Percentiles rank a stretch among this genome's conserved stretches.
phyloP scores from a whole-genome alignment of 2,329 filamentous ascomycete species.

The Neopestalotiopsis clavispora region DNA sequence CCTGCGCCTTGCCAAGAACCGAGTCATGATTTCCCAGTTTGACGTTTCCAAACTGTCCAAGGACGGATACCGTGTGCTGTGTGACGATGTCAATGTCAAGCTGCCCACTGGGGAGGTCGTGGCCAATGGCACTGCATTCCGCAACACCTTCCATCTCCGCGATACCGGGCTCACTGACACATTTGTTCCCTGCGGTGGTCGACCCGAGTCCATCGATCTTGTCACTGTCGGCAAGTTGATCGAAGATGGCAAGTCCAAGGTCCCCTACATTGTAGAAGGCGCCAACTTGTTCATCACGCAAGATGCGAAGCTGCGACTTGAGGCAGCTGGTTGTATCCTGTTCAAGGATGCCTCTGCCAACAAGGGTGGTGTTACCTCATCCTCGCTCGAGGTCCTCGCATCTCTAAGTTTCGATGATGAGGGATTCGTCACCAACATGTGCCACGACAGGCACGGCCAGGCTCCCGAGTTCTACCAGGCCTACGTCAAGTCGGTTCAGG shows the following conservation, averaged over 20 bases:
- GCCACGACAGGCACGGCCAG: constrained; percentile 72
- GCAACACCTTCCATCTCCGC: constrained; percentile 95
- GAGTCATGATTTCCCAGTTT: constrained; percentile 89
- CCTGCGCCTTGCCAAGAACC: constrained; percentile 79
- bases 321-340: constrained; percentile 91
- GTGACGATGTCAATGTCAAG: constrained; percentile 88
- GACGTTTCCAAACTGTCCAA: constrained; percentile 84
- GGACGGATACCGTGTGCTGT: constrained; percentile 87
- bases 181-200: constrained; percentile 95
- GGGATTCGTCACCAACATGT: constrained; percentile 93
- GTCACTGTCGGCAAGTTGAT: constrained; percentile 84
- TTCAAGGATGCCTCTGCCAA: constrained; percentile 99
- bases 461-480: constrained; percentile 89
- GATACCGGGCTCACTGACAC: constrained; percentile 77
- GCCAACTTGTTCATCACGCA: constrained; percentile 99
- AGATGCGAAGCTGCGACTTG: constrained; percentile 92
- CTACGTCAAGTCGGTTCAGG: constrained; percentile 92
- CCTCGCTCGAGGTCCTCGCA: constrained; percentile 93
- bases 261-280: constrained; percentile 96
- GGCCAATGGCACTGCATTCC: constrained; percentile 91
- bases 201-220: constrained; percentile 95
- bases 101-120: constrained; percentile 87
- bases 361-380: constrained; percentile 98
- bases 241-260: constrained; percentile 81
- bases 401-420: constrained; percentile 92